Percentiles rank a stretch among this genome's conserved stretches.
Conservation (phyloP, 768 basidiomycete genomes). For the Trametes villosa region DNA sequence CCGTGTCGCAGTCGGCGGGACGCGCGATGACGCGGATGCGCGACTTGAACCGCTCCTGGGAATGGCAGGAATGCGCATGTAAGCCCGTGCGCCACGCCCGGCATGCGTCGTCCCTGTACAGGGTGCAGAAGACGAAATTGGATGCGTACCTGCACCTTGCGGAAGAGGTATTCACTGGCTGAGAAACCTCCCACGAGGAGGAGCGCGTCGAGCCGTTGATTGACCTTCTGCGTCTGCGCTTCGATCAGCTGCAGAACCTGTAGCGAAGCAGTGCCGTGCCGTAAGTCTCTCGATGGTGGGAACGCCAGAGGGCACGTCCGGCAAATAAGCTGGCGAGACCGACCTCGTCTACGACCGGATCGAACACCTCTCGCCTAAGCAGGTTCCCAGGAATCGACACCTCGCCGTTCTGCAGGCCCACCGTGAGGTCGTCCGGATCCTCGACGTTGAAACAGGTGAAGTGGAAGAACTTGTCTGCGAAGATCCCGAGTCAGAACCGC, state of each 20-base stretch:
- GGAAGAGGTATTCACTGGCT: constrained; percentile 83
- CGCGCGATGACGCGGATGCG: constrained; percentile 78
- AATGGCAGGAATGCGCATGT: background rate
- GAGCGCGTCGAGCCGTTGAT: constrained; percentile 79
- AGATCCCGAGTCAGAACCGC: background rate
- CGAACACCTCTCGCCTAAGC: constrained; percentile 83
- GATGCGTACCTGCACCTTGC: constrained; percentile 67
- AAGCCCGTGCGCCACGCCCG: background rate
- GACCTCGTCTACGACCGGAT: constrained; percentile 83
- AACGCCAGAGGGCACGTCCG: constrained; percentile 7
- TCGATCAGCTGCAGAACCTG: constrained; percentile 82
- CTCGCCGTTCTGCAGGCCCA: constrained; percentile 83
- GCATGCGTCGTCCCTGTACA: constrained; percentile 14
- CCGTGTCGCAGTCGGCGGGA: constrained; percentile 86
- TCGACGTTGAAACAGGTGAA: constrained; percentile 91
- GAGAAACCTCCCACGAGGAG: constrained; percentile 91
- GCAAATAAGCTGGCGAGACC: constrained; percentile 28
- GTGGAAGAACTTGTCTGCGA: constrained; percentile 79
- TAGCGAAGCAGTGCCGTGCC: constrained; percentile 24
- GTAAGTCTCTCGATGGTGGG: constrained; percentile 12
- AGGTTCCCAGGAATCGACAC: constrained; percentile 81
- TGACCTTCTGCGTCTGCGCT: constrained; percentile 67
- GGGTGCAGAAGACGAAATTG: background rate
- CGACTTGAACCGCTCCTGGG: constrained; percentile 65
- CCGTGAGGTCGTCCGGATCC: constrained; percentile 77